Evolutionary conservation across 2,329 filamentous ascomycete genomes (phyloP), one percentile per base, ranked within the genome.

Genomic region (Neofusicoccum kwambonambiense): DNA sequence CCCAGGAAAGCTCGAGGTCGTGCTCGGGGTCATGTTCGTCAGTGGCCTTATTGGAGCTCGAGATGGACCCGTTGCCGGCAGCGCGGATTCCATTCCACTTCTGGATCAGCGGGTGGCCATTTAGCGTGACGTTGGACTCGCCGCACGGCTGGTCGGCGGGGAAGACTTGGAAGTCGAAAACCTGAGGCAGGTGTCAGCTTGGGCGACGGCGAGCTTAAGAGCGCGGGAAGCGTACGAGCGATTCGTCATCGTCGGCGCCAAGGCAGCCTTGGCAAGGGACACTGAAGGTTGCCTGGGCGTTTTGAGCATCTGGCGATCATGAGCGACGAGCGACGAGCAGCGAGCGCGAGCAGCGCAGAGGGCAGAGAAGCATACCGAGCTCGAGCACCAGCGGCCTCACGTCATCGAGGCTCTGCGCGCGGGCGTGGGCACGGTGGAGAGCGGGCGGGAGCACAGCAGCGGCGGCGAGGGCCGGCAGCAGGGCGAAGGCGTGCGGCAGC

Each of bases 231-330:
- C 76, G 73, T 74, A 78, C 75, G 62, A 77, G 71, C 61, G 76
- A 73, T 69, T 78, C 77, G 76, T 79, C 77, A 78, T 74, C 71
- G 68, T 69, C 66, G 68, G 65, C 66, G 77, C 77, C 74, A 77
- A 78, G 78, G 78, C 77, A 81, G 65, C 75, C 73, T 64, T 66
- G 68, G 72, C 77, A 79, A 41, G 79, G 76, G 44, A 81, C 71
- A 58, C 71, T 73, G 74, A 82, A 80, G 57, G 75, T 79, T 65
- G 78, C 78, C 73, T 77, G 72, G 61, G 70, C 71, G 45, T 64
- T 51, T 13, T 39, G 52, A 51, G 62, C 62, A 37, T 64, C 62
- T 64, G 37, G n/a, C 17, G n/a, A n/a, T 45, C 35, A 56, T 64
- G 11, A 64, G 62, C 42, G 15, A n/a, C 5, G 35, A 17, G 35